Base-by-base conservation (phyloP, 371 early-diverging fungal genomes). In the Dinochytrium kinnereticum region DNA sequence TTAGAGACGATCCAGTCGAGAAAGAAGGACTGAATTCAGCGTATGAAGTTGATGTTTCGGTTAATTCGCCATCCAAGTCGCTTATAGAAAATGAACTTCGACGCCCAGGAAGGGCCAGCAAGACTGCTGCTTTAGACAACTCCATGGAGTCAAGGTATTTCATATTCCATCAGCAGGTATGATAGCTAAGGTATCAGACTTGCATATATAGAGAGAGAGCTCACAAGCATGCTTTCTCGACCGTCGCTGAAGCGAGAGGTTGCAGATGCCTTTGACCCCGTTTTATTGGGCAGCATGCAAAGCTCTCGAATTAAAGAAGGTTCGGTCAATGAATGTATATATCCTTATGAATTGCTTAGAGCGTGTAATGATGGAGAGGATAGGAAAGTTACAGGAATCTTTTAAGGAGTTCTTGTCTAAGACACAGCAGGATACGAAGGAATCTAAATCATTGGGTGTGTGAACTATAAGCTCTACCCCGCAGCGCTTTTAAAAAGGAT, bases 221-320 rank as follows among this genome's bases (percentile, higher is more conserved):
- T 68, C 31, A 24, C 19, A 10, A 21, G 15, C 1, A 24, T 68
- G 34, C 2, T 51, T 28, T 26, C 31, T 1, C 50, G 53, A 36
- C 68, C 50, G 15, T 2, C 51, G 5, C 13, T 68, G 49, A 49
- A 34, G n/a, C 39, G 44, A 2, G 51, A 68, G 34, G 68, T 36
- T 24, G 50, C n/a, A 21, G 68, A 68, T 2, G 68, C 68, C 15
- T 68, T 68, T 36, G 68, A 68, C 34, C 68, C 68, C 10, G 2
- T 51, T 28, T 15, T 33, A 10, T 7, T 36, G 30, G 31, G 26
- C 17, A 33, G 28, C n/a, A 19, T 21, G 13, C 33, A 21, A 30
- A 40, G 30, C 3, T 68, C 53, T 31, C 51, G 50, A 3, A 33
- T 34, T 28, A 68, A 33, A 40, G 68, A 68, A 68, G 66, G 66